Evolutionary conservation across 1,139 yeast species (phyloP), one percentile per base, ranked within the genome.

Genomic region (Torulaspora pretoriensis): DNA sequence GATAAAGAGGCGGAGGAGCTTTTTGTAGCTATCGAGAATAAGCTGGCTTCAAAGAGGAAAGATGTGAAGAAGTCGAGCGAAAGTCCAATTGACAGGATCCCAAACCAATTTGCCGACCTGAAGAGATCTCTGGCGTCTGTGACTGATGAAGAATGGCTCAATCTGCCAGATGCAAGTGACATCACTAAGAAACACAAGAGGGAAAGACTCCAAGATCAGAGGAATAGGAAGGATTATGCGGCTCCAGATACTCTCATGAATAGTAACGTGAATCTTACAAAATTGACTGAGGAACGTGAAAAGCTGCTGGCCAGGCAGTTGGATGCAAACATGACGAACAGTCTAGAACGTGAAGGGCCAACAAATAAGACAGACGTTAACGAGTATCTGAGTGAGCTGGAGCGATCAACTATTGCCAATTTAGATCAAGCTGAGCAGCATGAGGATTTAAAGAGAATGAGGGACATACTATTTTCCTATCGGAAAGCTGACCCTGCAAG

Each of bases 111-210:
- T 56, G 65, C 71, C 19, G 78, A 84, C 56, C 69, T 84, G 50
- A 90, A 89, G 61, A 66, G 82, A 33, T 80, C 75, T 1, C 65
- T 90, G 41, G 70, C 81, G 0, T 53, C 67, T 0, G 77, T 92
- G 1, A 72, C 86, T 2, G 77, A 72, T 16, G 83, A 78, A 2
- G 83, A 90, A 57, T 92, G 98, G 98, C 74, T 77, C 2, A 73
- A 70, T 50, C 61, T 92, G 4, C 97, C 98, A 0, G 96, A 88
- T 51, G 94, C 89, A 0, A 87, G 89, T 2, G 98, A 92, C 65
- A 70, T 86, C 55, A 92, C 98, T 0, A 75, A 83, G 55, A 70
- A 80, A 49, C 88, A 89, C 62, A 88, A 89, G 57, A 69, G 97
- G 45, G 69, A 75, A 41, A 69, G 96, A 40, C 64, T 80, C 37